Evolutionary conservation across 2,329 filamentous ascomycete genomes (phyloP).

Genomic region (Stachybotrys chartarum): DNA sequence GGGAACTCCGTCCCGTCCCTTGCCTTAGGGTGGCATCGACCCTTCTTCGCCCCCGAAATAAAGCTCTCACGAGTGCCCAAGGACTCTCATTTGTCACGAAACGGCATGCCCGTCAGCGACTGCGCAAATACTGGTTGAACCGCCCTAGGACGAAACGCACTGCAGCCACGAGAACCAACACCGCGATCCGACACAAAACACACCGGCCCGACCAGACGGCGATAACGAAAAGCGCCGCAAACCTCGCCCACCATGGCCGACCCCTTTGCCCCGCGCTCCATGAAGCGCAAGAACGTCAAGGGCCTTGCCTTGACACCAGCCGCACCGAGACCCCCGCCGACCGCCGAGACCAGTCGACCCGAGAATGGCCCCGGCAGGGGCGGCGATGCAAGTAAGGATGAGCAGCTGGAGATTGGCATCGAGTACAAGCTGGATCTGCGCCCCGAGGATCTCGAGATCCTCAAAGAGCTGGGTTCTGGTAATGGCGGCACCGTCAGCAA

Average conservation of each 20-base stretch:
- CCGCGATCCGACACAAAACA: not conserved
- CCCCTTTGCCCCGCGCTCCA: conserved; percentile 62
- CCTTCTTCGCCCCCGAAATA: too few relatives aligned
- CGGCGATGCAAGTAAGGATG: conserved; percentile 45
- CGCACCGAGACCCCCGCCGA: conserved; percentile 62
- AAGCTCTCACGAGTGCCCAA: not conserved
- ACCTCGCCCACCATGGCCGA: conserved; percentile 45
- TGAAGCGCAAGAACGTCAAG: conserved; percentile 99
- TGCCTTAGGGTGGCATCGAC: too few relatives aligned
- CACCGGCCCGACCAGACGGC: too few relatives aligned
- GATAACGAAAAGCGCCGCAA: not conserved
- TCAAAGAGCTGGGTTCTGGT: conserved; percentile 91
- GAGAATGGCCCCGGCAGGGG: conserved; percentile 56
- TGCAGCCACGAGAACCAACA: not conserved
- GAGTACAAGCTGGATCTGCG: conserved; percentile 92
- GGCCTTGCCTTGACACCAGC: conserved; percentile 81
- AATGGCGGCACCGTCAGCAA: conserved; percentile 99
- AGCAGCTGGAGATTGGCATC: conserved; percentile 84
- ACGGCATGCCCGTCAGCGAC: not conserved
- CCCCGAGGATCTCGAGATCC: conserved; percentile 83
- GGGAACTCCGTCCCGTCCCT: not conserved
- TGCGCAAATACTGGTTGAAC: not conserved
- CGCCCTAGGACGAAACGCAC: too few relatives aligned
- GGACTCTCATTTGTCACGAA: not conserved
- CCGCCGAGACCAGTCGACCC: conserved; percentile 63